Base-by-base conservation (phyloP, 306 rosid species). In the Casuarina cunninghamiana region DNA sequence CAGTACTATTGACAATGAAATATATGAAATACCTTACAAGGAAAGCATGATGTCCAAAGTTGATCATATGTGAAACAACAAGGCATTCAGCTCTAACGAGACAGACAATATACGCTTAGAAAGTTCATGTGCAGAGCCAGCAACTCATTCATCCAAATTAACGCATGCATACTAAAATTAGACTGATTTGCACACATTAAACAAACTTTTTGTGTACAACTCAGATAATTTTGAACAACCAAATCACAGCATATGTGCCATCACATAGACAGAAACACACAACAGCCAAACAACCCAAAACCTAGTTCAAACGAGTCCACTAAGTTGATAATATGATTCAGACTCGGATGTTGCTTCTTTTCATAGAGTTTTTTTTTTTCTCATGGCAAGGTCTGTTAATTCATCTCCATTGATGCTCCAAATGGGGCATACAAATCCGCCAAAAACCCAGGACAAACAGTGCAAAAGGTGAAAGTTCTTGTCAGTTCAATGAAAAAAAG, bases 401-500 rank as follows among this genome's bases (percentile, higher is more conserved):
- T 26, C 32, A 26, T 26, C 32, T 26, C 32, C 32, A 39, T 0
- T 10, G 63, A 78, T 26, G 13, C 19, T 21, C 42, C 21, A 42
- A 26, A 5, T 15, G 62, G 26, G 53, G 41, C 69, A 50, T 2
- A 32, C 55, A 61, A 57, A 48, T 48, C 12, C 41, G 4, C 19
- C 21, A 41, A 72, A n/a, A 72, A 50, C 13, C 73, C 13, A 79
- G 26, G 0, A 32, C 26, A 35, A 54, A 48, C 44, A 26, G 53
- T 19, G 10, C 16, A 38, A 74, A 84, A 2, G 6, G 10, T 5
- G 21, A 74, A 53, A 10, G 41, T 45, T 46, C 58, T 65, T 16
- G 69, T 58, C 44, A 55, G 11, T 53, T 15, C 50, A 57, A 80
- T 49, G 11, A 80, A 79, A 21, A 9, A 17, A 26, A 26, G 32